These are phyloP conservation scores for Diospyros kaki DNA, from an alignment of 148 eudicot genomes.

Conservation along the genomic window DNA sequence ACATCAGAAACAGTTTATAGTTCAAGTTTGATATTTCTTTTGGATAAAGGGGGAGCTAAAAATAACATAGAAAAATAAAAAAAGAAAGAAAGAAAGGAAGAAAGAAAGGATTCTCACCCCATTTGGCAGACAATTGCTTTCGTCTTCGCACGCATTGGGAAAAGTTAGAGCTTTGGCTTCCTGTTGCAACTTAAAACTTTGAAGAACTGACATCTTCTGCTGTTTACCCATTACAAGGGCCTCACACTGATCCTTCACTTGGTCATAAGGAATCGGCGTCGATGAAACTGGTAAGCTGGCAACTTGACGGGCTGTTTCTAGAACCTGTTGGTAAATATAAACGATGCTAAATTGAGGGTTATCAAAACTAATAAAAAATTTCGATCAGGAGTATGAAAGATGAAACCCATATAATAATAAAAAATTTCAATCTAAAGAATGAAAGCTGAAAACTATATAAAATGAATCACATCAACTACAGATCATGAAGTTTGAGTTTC, in stretches of 20 bases:
- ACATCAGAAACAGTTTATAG: not conserved
- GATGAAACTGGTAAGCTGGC: conserved; percentile 61
- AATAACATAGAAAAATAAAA: not conserved
- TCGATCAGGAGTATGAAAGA: too few relatives aligned
- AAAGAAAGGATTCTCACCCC: conserved; percentile 34
- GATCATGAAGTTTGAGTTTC: not conserved
- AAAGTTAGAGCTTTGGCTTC: conserved; percentile 53
- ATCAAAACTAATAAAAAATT: too few relatives aligned
- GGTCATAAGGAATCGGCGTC: conserved; percentile 59
- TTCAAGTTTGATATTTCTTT: not conserved
- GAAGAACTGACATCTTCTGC: conserved; percentile 79
- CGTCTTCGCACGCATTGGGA: conserved; percentile 26
- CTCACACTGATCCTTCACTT: conserved; percentile 83
- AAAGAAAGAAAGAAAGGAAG: conserved; percentile 1
- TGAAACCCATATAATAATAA: not conserved
- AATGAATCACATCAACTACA: not conserved
- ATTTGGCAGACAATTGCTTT: conserved; percentile 18
- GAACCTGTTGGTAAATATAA: conserved; percentile 40
- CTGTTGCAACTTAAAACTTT: conserved; percentile 54
- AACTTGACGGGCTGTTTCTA: conserved; percentile 82
- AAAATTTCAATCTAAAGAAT: not conserved
- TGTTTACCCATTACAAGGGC: conserved; percentile 81
- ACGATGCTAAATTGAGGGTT: too few relatives aligned
- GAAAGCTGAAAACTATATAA: not conserved
- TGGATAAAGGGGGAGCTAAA: not conserved